phyloP scores from a whole-genome alignment of 768 basidiomycete genomes.

The Pleurotus pulmonarius region DNA sequence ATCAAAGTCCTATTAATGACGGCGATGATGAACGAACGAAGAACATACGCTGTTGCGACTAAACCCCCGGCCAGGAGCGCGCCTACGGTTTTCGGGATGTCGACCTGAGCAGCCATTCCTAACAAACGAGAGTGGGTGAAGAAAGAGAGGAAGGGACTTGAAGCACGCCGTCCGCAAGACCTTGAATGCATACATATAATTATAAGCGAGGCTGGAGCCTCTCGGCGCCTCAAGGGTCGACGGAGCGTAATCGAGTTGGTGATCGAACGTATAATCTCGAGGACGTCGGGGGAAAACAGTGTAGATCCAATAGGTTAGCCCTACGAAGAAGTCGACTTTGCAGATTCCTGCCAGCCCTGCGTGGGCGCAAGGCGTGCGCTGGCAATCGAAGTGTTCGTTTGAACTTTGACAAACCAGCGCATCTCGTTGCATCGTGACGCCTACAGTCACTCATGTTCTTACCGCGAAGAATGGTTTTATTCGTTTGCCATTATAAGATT shows the following conservation, averaged over 20 bases:
- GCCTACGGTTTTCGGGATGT: constrained; percentile 31
- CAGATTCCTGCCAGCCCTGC: too few species aligned
- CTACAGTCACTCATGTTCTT: too few species aligned
- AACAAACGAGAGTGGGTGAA: background rate
- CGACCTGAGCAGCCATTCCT: constrained; percentile 12
- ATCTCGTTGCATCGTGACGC: too few species aligned
- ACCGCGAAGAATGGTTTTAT: too few species aligned
- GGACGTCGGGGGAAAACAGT: background rate
- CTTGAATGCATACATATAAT: background rate
- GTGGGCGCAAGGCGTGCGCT: too few species aligned
- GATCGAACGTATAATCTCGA: background rate
- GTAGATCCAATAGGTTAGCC: too few species aligned
- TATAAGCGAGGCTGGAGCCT: background rate
- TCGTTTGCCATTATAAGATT: too few species aligned
- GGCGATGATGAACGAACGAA: background rate
- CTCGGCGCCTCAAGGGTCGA: constrained; percentile 2
- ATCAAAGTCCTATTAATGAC: background rate
- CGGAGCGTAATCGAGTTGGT: background rate
- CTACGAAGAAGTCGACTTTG: too few species aligned
- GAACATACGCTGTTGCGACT: constrained; percentile 32
- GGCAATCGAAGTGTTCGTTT: too few species aligned
- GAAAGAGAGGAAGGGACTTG: background rate
- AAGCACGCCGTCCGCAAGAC: background rate
- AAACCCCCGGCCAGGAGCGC: constrained; percentile 38
- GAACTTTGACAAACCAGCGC: too few species aligned